phyloP scores from a whole-genome alignment of 148 eudicot species.

The Hydrangea macrophylla region DNA sequence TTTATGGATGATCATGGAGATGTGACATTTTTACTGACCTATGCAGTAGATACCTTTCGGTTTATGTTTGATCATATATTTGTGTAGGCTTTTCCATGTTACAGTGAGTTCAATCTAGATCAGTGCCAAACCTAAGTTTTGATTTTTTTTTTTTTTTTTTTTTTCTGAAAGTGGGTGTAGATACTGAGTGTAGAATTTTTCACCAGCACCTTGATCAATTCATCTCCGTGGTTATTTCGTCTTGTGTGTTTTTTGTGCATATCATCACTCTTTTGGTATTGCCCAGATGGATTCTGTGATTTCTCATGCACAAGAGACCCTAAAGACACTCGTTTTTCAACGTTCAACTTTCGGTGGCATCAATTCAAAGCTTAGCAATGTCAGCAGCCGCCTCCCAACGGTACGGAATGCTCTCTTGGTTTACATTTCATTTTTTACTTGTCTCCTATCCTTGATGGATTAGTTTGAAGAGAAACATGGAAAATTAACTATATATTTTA shows the following conservation, averaged over 20 bases:
- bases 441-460: neutral
- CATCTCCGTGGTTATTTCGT: neutral
- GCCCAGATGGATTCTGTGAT: slow-evolving; percentile 55
- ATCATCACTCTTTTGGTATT: neutral
- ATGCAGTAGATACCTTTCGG: neutral
- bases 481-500: neutral
- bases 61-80: neutral
- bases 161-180: too few relatives aligned
- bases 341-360: slow-evolving; percentile 57
- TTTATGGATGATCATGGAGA: neutral
- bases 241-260: neutral
- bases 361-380: slow-evolving; percentile 52
- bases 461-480: neutral
- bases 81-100: neutral
- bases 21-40: neutral
- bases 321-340: slow-evolving; percentile 45
- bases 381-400: slow-evolving; percentile 53
- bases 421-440: neutral
- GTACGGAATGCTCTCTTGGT: slow-evolving; percentile 20
- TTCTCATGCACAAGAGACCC: slow-evolving; percentile 58
- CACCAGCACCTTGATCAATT: neutral
- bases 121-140: too few relatives aligned
- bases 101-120: neutral
- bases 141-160: too few relatives aligned
- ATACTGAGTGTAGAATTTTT: neutral